Percentiles rank a stretch among this genome's conserved stretches.
phyloP scores from a whole-genome alignment of 306 rosid species.

The Fragaria iinumae region DNA sequence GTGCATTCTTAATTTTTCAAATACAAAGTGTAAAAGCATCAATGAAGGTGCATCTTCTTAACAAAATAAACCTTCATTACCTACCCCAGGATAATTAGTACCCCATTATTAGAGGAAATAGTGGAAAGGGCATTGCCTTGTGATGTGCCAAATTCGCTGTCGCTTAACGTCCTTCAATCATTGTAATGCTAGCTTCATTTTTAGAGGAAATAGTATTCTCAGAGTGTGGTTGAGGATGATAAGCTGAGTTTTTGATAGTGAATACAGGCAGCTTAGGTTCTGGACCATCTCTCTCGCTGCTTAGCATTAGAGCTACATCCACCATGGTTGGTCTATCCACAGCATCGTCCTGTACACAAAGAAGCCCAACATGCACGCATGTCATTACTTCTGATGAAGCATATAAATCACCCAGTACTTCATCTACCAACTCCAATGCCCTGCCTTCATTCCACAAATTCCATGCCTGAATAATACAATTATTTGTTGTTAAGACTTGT shows the following conservation, averaged over 20 bases:
- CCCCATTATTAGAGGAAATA: too few relatives aligned
- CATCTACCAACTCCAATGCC: conserved; percentile 26
- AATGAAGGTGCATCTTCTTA: not conserved
- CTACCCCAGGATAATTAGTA: not conserved
- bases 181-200: not conserved
- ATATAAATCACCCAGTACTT: not conserved
- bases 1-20: too few relatives aligned
- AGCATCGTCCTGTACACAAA: conserved; percentile 28
- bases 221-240: not conserved
- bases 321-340: conserved; percentile 30
- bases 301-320: conserved; percentile 15
- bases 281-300: conserved; percentile 19
- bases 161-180: not conserved
- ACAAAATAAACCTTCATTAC: not conserved
- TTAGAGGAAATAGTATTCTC: not conserved
- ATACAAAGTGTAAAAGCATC: too few relatives aligned
- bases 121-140: not conserved
- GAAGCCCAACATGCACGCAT: conserved; percentile 31
- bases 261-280: conserved; percentile 26
- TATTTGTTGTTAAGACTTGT: too few relatives aligned
- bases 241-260: not conserved
- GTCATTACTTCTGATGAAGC: conserved; percentile 9
- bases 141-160: not conserved
- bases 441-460: conserved; percentile 21
- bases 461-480: conserved; percentile 23